These are phyloP conservation scores for Fraxinus albicans DNA, from an alignment of 305 asterid species.

Conservation along the genomic window DNA sequence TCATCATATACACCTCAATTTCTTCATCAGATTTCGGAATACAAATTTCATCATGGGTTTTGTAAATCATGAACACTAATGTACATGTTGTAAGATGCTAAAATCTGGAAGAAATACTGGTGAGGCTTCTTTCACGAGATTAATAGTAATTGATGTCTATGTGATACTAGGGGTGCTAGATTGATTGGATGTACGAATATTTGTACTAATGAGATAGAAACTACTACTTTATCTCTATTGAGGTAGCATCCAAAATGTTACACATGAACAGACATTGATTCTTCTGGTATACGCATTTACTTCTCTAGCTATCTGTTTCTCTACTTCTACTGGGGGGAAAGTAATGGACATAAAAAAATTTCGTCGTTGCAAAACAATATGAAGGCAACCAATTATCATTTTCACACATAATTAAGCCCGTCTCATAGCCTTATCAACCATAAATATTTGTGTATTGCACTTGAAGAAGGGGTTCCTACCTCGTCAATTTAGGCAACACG, in stretches of 20 bases:
- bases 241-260: not conserved
- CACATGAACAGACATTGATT: not conserved
- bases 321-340: not conserved
- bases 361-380: not conserved
- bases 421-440: not conserved
- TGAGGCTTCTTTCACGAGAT: not conserved
- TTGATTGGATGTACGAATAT: not conserved
- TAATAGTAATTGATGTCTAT: not conserved
- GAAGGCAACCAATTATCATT: not conserved
- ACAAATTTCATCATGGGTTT: not conserved
- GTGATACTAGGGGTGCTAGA: not conserved
- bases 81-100: not conserved
- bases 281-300: not conserved
- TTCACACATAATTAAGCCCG: not conserved
- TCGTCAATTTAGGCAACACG: not conserved
- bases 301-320: not conserved
- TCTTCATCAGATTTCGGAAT: not conserved
- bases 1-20: slow-evolving; percentile 13
- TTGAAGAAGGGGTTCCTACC: not conserved
- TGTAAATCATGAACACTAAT: not conserved
- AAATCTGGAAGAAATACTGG: not conserved
- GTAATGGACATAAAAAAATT: not conserved
- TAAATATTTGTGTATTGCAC: not conserved
- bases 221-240: not conserved
- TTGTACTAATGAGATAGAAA: not conserved